These are phyloP conservation scores for Phytophthora palmivora DNA, from an alignment of 352 stramenopile genomes.

Conservation along the genomic window DNA sequence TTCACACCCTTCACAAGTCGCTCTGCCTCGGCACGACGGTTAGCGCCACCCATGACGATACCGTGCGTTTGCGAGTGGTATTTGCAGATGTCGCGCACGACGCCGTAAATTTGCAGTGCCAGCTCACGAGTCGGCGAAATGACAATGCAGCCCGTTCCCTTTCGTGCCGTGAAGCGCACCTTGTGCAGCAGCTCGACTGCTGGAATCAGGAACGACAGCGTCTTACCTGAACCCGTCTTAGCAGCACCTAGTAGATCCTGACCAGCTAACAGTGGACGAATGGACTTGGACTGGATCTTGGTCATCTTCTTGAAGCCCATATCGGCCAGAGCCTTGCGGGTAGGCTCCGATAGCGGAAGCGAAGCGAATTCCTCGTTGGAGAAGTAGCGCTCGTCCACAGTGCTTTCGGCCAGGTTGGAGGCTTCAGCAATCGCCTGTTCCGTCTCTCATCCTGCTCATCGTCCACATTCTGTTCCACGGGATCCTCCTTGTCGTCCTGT, in stretches of 20 bases:
- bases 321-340: conserved; percentile 86
- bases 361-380: conserved; percentile 90
- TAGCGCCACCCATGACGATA: conserved; percentile 98
- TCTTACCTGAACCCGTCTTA: conserved; percentile 99
- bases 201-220: conserved; percentile 98
- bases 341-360: conserved; percentile 93
- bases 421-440: conserved; percentile 65
- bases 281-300: conserved; percentile 97
- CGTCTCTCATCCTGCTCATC: conserved; percentile 64
- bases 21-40: conserved; percentile 96
- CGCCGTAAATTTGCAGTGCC: conserved; percentile 99
- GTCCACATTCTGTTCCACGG: conserved; percentile 31
- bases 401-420: conserved; percentile 41
- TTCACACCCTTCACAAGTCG: conserved; percentile 96
- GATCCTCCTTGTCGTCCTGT: conserved; percentile 33
- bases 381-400: conserved; percentile 87
- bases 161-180: conserved; percentile 95
- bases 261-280: conserved; percentile 94
- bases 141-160: conserved; percentile 97
- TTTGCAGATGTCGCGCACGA: conserved; percentile 96
- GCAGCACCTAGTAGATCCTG: conserved; percentile 98
- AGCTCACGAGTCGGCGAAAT: conserved; percentile 98
- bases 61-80: conserved; percentile 96
- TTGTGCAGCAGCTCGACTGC: conserved; percentile 97
- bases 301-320: conserved; percentile 97